Conservation (phyloP, 1,284 basidiomycete species). For the Puccinia coronata region DNA sequence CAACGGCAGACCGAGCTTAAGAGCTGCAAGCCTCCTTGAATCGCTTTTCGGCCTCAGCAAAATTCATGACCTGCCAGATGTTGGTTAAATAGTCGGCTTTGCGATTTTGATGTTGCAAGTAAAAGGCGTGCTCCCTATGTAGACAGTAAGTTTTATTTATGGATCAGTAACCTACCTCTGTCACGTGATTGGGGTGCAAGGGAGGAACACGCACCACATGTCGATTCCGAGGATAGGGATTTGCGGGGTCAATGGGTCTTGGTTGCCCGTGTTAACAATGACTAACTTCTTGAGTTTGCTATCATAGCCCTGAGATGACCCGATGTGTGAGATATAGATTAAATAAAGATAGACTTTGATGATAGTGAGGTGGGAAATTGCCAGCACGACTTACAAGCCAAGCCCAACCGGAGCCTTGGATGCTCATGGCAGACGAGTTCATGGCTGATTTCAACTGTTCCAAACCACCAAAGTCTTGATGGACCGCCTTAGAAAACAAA, state of each 20-base stretch:
- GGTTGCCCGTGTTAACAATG: slow-evolving; percentile 86
- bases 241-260: slow-evolving; percentile 88
- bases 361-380: not conserved
- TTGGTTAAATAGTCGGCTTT: slow-evolving; percentile 51
- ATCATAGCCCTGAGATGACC: slow-evolving; percentile 76
- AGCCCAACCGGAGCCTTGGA: slow-evolving; percentile 98
- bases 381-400: slow-evolving; percentile 67
- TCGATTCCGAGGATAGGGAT: slow-evolving; percentile 91
- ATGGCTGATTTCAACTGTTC: slow-evolving; percentile 75
- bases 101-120: slow-evolving; percentile 43
- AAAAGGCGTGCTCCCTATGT: slow-evolving; percentile 45
- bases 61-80: slow-evolving; percentile 79
- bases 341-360: not conserved
- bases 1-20: slow-evolving; percentile 8
- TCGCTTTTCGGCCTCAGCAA: slow-evolving; percentile 79
- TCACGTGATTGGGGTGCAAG: not conserved
- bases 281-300: slow-evolving; percentile 73
- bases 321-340: no score
- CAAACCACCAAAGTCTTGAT: slow-evolving; percentile 79
- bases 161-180: not conserved
- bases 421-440: slow-evolving; percentile 83
- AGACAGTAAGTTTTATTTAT: not conserved
- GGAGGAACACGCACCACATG: slow-evolving; percentile 76
- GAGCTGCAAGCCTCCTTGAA: slow-evolving; percentile 63
- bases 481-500: slow-evolving; percentile 76